Conservation (phyloP, 192 early-diverging fungal species). For the Umbelopsis sp. region DNA sequence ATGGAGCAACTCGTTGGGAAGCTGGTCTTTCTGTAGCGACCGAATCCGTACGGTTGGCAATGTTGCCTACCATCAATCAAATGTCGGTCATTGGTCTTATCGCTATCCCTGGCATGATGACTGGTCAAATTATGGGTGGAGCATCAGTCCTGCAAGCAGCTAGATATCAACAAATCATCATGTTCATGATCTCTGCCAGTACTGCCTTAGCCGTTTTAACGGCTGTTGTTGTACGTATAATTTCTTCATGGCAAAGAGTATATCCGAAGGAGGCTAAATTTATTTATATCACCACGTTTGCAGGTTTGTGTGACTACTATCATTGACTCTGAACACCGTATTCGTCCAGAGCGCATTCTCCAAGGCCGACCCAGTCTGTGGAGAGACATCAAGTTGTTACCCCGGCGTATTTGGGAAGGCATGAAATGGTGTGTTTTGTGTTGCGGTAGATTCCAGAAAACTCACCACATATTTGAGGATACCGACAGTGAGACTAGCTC, state of each 20-base stretch:
- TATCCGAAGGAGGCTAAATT: background rate
- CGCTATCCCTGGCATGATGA: slow-evolving; percentile 89
- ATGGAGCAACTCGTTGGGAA: slow-evolving; percentile 86
- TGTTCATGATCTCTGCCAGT: slow-evolving; percentile 82
- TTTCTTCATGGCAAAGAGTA: background rate
- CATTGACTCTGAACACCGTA: slow-evolving; percentile 20
- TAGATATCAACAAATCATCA: slow-evolving; percentile 81
- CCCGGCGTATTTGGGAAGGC: background rate
- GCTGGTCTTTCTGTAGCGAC: slow-evolving; percentile 70
- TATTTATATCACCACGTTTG: background rate
- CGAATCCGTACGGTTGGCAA: slow-evolving; percentile 71
- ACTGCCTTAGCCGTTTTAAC: slow-evolving; percentile 63
- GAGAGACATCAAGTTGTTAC: slow-evolving; percentile 13
- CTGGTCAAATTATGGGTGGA: slow-evolving; percentile 83
- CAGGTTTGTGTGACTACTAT: slow-evolving; percentile 21
- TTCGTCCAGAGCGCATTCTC: slow-evolving; percentile 25
- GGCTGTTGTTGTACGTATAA: slow-evolving; percentile 43
- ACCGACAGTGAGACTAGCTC: background rate
- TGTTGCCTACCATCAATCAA: slow-evolving; percentile 80
- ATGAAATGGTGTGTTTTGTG: background rate
- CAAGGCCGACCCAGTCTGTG: slow-evolving; percentile 20
- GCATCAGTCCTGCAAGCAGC: slow-evolving; percentile 79
- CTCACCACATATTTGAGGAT: background rate
- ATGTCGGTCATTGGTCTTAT: slow-evolving; percentile 88
- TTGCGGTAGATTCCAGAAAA: slow-evolving; percentile 1